Conservation (phyloP, 345 rosid species). For the Sapria himalayana region DNA sequence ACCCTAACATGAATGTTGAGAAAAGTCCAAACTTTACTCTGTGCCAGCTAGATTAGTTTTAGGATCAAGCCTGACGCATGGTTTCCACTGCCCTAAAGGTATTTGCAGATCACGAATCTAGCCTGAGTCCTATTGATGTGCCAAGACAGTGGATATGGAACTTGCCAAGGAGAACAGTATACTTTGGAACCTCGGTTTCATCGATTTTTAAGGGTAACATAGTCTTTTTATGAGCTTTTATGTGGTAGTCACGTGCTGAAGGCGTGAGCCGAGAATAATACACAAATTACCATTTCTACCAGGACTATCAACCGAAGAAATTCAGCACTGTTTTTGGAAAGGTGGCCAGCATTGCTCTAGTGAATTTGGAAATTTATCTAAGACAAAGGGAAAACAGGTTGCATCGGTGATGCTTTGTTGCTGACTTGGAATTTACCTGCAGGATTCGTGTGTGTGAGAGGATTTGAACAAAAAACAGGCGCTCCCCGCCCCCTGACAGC, state of each 20-base stretch:
- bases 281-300: constrained; percentile 6
- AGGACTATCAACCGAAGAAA: constrained; percentile 68
- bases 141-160: constrained; percentile 74
- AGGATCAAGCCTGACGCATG: too few relatives aligned
- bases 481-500: constrained; percentile 71
- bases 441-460: constrained; percentile 89
- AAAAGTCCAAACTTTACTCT: too few relatives aligned
- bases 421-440: constrained; percentile 9
- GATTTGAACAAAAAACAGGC: constrained; percentile 48
- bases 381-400: too few relatives aligned
- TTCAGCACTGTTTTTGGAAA: constrained; percentile 92
- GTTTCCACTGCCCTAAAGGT: constrained; percentile 22
- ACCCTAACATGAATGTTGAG: too few relatives aligned
- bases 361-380: too few relatives aligned
- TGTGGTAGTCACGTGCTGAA: too few relatives aligned
- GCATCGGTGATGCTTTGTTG: constrained; percentile 1
- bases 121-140: constrained; percentile 51
- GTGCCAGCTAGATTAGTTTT: too few relatives aligned
- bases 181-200: constrained; percentile 81
- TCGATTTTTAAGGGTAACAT: constrained; percentile 66
- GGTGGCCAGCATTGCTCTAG: constrained; percentile 33
- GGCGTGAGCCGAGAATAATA: too few relatives aligned
- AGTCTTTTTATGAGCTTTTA: too few relatives aligned
- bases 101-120: constrained; percentile 84
- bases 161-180: constrained; percentile 55